Evolutionary conservation across 495 filamentous ascomycete genomes (phyloP), one percentile per base, ranked within the genome.

Genomic region (Echria macrotheca): DNA sequence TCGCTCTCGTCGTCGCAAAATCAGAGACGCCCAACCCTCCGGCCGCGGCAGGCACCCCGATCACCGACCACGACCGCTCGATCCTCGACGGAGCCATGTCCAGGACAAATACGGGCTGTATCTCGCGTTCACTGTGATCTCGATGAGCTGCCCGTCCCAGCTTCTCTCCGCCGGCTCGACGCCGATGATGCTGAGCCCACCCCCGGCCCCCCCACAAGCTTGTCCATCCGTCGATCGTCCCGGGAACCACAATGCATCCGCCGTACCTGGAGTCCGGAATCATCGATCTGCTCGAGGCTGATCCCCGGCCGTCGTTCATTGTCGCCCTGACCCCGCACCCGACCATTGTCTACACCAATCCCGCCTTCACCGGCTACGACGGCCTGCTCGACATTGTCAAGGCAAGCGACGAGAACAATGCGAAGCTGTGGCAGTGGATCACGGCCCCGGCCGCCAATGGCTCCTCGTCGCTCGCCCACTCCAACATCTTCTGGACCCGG

Each of bases 281-380:
- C 33, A 58, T 66, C 56, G 61, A 64, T 41, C 55, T 72, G 24
- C 60, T 71, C 49, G 67, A 72, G 44, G 47, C 55, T 23, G 69
- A 72, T 47, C 65, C 62, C 28, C 54, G 69, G 14, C 69, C 69
- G n/a, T 64, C 63, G 23, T 65, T 72, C 46, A 67, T 69, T 25
- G 55, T 71, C 47, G 54, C 61, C 17, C 36, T 61, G 12, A 33
- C 57, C 37, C 55, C 61, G 29, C 52, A 55, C 36, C 58, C 63
- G 18, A 50, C 61, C 44, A 49, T 68, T 23, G 55, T 65, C 49
- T 68, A 67, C 48, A 56, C 58, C 7, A 68, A 67, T 40, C 61
- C 63, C 22, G 65, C 63, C 14, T 50, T 66, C 21, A 44, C 35
- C 4, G 41, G 29, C 36, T 41, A 55, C 38, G 28, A 49, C 6